Base-by-base conservation (phyloP, 176 grass and related monocot genomes). In the Carex kokanica region DNA sequence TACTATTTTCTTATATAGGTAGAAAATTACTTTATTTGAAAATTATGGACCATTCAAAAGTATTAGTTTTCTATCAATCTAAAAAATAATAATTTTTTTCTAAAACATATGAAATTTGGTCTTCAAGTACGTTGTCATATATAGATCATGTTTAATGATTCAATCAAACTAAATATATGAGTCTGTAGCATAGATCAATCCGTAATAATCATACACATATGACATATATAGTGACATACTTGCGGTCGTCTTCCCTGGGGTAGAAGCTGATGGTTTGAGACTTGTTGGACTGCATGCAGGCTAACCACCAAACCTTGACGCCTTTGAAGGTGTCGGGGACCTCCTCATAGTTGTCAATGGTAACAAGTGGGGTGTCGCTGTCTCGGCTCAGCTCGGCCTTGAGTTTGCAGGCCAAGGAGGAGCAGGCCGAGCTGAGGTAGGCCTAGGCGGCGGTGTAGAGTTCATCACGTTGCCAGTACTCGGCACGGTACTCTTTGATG, bases 291-390 rank as follows among this genome's bases (percentile, higher is more conserved):
- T 11, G 38, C 75, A 36, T 81, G 49, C 36, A 29, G 0, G 85
- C 65, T 11, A 60, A 77, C 94, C 91, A 97, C 94, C 91, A 93
- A 23, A 97, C 5, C 29, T 21, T 88, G 14, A 55, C 70, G 15
- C 74, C 91, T 0, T 0, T 0, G 80, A 89, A 93, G 8, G 23
- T 20, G 85, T 97, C 91, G 23, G 74, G 60, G 34, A 97, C 91
- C 87, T 93, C 91, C 51, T 97, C 83, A 55, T 91, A 3, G 83
- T 91, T 87, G 69, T 88, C 93, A 3, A 97, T 88, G 23, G 87
- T 52, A 70, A 97, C 73, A 27, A 77, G 74, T 21, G 87, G 80
- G 15, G 25, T 86, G 58, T 78, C 86, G 83, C 89, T 89, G 74
- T 77, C 83, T 47, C 67, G 83, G 61, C 81, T 68, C 45, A 97